Evolutionary conservation across 345 rosid genomes (phyloP), one percentile per base, ranked within the genome.

Genomic region (Citrus sinensis): DNA sequence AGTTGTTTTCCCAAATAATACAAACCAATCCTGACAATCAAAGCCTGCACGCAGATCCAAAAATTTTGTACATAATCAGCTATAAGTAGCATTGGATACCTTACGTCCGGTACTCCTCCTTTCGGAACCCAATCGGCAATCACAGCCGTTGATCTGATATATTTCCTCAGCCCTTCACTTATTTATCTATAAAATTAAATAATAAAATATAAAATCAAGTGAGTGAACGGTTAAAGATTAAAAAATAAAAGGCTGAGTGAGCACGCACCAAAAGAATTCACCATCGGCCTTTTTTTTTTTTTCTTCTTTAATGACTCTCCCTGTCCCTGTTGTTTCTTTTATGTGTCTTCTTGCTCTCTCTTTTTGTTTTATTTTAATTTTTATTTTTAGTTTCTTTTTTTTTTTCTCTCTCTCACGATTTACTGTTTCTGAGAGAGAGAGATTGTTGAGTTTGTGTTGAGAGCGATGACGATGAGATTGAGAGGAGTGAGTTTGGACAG

Each of bases 1-100:
- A 4, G n/a, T 35, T 14, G 24, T 9, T 40, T 6, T 56, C 9
- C 9, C 6, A 10, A 10, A 59, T 14, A 73, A 22, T 3, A 8
- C 19, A 40, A 62, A 24, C 9, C 7, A 37, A 63, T 24, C 49
- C n/a, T 2, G 35, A 59, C 68, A 24, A 1, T 60, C 67, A 39
- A 74, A 9, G 2, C 30, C 35, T 37, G 39, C 56, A 64, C 20
- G 5, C 59, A 7, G 77, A 81, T 75, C 83, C 49, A 30, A 9
- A 61, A 32, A 32, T 29, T 19, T 34, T 24, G 56, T 10, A 72
- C 10, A 22, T 0, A 24, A 60, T 6, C 14, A 54, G 56, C 56
- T 54, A 54, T 35, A n/a, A 27, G 39, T 24, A 49, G 76, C 84
- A 82, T 82, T 34, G 84, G 76, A 78, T 82, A 74, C 84, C 84